Conservation (phyloP, 305 asterid species). For the Solanum chacoense region DNA sequence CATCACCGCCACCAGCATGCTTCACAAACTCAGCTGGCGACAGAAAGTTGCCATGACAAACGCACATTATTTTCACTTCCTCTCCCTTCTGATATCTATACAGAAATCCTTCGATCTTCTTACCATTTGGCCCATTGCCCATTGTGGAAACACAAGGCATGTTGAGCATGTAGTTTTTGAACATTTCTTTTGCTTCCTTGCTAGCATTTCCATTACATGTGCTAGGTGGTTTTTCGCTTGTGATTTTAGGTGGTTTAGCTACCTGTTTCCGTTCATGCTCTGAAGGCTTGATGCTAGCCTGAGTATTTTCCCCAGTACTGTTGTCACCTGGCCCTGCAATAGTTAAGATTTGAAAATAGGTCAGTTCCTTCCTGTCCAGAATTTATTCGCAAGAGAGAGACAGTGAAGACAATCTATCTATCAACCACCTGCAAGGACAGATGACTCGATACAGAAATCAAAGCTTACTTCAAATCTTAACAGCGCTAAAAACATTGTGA, state of each 20-base stretch:
- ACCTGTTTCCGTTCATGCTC: conserved; percentile 12
- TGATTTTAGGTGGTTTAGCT: not conserved
- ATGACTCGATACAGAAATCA: not conserved
- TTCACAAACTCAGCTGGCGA: conserved; percentile 40
- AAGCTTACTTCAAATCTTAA: not conserved
- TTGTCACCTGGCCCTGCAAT: conserved; percentile 1
- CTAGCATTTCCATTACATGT: not conserved
- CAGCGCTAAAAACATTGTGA: not conserved
- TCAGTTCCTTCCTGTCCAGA: not conserved
- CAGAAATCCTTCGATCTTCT: conserved; percentile 26
- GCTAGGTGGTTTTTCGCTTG: not conserved
- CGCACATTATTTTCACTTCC: conserved; percentile 37
- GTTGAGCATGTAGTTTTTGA: conserved; percentile 13
- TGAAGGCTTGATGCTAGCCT: conserved; percentile 8
- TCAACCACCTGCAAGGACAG: not conserved
- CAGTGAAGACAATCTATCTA: not conserved
- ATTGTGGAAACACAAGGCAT: conserved; percentile 37
- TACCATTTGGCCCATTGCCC: conserved; percentile 29
- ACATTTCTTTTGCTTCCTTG: conserved; percentile 8
- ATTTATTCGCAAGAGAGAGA: not conserved
- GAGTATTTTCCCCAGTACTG: conserved; percentile 2
- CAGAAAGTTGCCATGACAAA: conserved; percentile 37
- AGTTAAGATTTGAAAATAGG: not conserved
- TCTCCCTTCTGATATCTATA: conserved; percentile 29
- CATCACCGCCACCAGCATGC: conserved; percentile 37